Evolutionary conservation across 805 yeast species (phyloP), one percentile per base, ranked within the genome.

Genomic region (Saccharomyces paradoxus): DNA sequence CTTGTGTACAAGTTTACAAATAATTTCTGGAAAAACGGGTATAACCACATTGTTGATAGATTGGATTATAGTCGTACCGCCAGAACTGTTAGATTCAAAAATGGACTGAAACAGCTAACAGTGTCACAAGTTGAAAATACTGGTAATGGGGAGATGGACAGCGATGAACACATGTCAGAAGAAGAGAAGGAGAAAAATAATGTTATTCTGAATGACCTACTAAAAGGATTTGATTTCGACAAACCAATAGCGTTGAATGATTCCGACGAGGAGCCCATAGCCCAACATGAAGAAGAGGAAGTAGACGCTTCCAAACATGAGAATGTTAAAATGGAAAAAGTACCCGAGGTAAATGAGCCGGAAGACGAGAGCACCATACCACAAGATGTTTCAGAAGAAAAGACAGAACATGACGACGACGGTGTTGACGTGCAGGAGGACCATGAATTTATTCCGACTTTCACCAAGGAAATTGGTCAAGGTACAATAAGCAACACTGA

Each of bases 1-100:
- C 74, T 90, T 60, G 87, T 85, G 0, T 79, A 76, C 69, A 74
- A 75, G 53, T 91, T 80, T 66, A 73, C 70, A 9, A 79, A 84
- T 57, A 87, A 86, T 0, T 79, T 77, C 49, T 89, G 97, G 97
- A 79, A 78, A 60, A 88, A 87, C 67, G 90, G 90, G 5, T 82
- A 81, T 56, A 87, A 84, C 50, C 95, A 88, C 65, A 78, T 89
- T 12, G 78, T 91, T 21, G 97, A 91, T 64, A 76, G 82, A 53
- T 66, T 77, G 26, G 62, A 68, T 32, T 74, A 68, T 52, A 56
- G 60, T 55, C 56, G 53, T 48, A 46, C 53, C 6, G 44, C 9
- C 14, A 32, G n/a, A 26, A 32, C n/a, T 12, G 37, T 32, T 6
- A 12, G 31, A 9, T 21, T 48, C 50, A 26, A n/a, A 1, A 48